Conservation (phyloP, 768 basidiomycete species). For the Boletellus ananas region DNA sequence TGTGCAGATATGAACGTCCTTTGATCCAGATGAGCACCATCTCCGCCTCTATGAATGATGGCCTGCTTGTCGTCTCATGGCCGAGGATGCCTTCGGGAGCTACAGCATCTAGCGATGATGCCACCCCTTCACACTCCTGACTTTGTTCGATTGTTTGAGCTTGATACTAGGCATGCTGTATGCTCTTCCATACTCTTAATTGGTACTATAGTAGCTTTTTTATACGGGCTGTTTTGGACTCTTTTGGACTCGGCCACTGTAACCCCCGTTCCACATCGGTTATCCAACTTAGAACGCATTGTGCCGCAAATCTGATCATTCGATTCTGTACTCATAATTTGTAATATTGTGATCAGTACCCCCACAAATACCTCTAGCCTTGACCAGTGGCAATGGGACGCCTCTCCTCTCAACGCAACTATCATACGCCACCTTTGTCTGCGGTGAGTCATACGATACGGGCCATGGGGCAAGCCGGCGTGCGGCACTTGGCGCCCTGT, state of each 20-base stretch:
- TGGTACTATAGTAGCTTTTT: slow-evolving; percentile 2
- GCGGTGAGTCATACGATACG: slow-evolving; percentile 15
- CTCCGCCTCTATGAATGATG: slow-evolving; percentile 38
- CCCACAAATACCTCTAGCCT: slow-evolving; percentile 1
- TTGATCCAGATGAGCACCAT: slow-evolving; percentile 32
- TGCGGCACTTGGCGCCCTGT: slow-evolving; percentile 44
- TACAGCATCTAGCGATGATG: slow-evolving; percentile 9
- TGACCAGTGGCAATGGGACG: slow-evolving; percentile 39
- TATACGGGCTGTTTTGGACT: background rate
- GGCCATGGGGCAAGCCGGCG: background rate
- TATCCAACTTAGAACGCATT: no score
- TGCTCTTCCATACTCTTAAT: slow-evolving; percentile 6
- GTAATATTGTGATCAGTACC: no score
- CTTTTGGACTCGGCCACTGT: no score
- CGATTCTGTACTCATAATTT: no score
- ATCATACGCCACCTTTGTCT: slow-evolving; percentile 39
- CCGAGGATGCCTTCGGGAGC: slow-evolving; percentile 26
- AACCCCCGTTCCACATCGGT: no score
- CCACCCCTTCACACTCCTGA: background rate
- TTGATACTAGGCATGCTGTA: slow-evolving; percentile 6
- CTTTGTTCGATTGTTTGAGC: background rate
- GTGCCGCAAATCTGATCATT: no score
- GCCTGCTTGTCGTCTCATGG: slow-evolving; percentile 39
- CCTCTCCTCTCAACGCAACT: slow-evolving; percentile 35
- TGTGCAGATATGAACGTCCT: background rate